Evolutionary conservation across 768 basidiomycete species (phyloP).

Genomic region (Podaxis sp.): DNA sequence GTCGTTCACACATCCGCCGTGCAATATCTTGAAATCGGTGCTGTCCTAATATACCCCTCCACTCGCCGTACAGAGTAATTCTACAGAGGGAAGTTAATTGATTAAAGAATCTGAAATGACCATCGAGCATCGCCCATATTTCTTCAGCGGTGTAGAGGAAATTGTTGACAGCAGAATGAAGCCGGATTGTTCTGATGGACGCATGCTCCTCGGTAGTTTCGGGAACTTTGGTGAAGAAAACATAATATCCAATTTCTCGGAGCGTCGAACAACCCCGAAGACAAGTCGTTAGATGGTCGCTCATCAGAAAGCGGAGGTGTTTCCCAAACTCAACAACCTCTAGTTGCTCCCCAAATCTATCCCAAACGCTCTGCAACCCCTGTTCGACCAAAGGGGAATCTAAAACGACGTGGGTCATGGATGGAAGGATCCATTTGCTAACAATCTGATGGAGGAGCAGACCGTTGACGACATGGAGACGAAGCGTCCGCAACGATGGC

Average conservation of each 20-base stretch:
- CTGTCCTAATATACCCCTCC: slow-evolving; percentile 40
- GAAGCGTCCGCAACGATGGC: slow-evolving; percentile 51
- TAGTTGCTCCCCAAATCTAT: slow-evolving; percentile 48
- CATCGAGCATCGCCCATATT: slow-evolving; percentile 40
- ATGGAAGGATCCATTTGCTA: slow-evolving; percentile 50
- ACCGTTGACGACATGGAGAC: slow-evolving; percentile 48
- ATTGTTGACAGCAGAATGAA: slow-evolving; percentile 50
- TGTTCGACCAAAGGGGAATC: slow-evolving; percentile 44
- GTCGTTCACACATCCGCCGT: not conserved
- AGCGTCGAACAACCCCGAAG: slow-evolving; percentile 47
- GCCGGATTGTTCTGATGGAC: slow-evolving; percentile 45
- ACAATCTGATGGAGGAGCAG: slow-evolving; percentile 49
- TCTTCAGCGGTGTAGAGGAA: slow-evolving; percentile 36
- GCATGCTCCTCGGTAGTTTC: slow-evolving; percentile 21
- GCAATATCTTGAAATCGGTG: slow-evolving; percentile 27
- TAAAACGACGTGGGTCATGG: slow-evolving; percentile 49
- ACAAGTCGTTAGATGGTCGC: slow-evolving; percentile 47
- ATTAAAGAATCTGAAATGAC: slow-evolving; percentile 48
- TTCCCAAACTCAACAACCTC: slow-evolving; percentile 57
- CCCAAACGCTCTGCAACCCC: slow-evolving; percentile 48
- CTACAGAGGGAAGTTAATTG: slow-evolving; percentile 45
- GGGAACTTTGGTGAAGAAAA: slow-evolving; percentile 47
- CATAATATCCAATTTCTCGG: slow-evolving; percentile 53
- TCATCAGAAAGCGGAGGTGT: slow-evolving; percentile 51
- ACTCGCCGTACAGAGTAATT: slow-evolving; percentile 54